Evolutionary conservation across 768 basidiomycete species (phyloP), one percentile per base, ranked within the genome.

Genomic region (Hysterangium stoloniferum): DNA sequence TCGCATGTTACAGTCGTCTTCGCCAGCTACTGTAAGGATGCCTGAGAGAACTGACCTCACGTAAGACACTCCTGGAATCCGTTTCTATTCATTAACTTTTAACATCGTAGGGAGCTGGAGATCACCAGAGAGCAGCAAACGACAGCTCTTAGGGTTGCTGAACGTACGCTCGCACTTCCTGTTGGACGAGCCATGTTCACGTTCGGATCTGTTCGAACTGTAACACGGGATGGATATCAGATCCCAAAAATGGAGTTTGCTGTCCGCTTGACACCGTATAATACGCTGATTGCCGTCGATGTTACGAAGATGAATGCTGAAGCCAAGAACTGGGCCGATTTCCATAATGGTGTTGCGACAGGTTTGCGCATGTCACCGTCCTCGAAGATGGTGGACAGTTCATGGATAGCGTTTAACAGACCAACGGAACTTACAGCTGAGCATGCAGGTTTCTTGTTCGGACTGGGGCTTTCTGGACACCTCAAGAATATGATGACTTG

Each of bases 331-430:
- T 99, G 95, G 96, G 92, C 89, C n/a, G 88, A 94, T 54, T 99
- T 99, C 66, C 93, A 98, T 66, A 93, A 95, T 56, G 96, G 96
- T 8, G 95, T 96, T 0, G 91, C 92, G 6, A 88, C 91, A 4
- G 96, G 86, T 2, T 66, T 99, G 37, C 82, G 89, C 6, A 80
- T 97, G 44, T 81, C 85, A 0, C 80, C 87, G 0, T 75, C 78
- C n/a, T 77, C 84, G 7, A 66, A 71, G 42, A 80, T 80, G 8
- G 77, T 98, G 36, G 91, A 96, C 62, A 89, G 87, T 59, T 91
- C 92, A 0, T 97, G 94, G 90, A 92, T 96, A 47, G 83, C 86
- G 12, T 97, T 94, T 74, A 95, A 98, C 66, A 89, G 87, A 58
- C 95, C 96, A 0, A 75, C 81, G 0, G 88, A 94, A 38, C 75